phyloP scores from a whole-genome alignment of 1,284 basidiomycete species.

The Singerocomus rubriflavus region DNA sequence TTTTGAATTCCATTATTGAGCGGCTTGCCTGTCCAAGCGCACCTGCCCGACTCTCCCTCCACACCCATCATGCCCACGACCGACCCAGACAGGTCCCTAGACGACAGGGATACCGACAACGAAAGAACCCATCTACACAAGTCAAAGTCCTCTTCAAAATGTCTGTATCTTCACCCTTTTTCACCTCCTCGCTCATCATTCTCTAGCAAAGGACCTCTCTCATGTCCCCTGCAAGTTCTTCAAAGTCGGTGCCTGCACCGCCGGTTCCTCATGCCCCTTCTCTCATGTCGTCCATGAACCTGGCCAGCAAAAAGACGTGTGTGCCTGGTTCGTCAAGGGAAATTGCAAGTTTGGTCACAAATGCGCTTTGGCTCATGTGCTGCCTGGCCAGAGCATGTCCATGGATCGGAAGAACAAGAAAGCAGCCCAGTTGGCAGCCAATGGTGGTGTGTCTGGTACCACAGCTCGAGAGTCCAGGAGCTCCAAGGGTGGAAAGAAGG shows the following conservation, averaged over 20 bases:
- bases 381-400: constrained; percentile 90
- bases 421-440: constrained; percentile 76
- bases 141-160: constrained; percentile 30
- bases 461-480: constrained; percentile 38
- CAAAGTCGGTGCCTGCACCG: constrained; percentile 90
- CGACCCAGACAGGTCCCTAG: constrained; percentile 14
- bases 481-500: constrained; percentile 41
- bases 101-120: constrained; percentile 28
- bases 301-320: constrained; percentile 86
- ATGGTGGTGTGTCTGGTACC: constrained; percentile 37
- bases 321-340: constrained; percentile 93
- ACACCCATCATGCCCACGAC: constrained; percentile 25
- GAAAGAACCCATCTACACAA: constrained; percentile 19
- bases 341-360: constrained; percentile 99
- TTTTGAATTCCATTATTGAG: constrained; percentile 10
- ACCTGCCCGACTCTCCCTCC: background rate
- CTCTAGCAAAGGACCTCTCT: constrained; percentile 79
- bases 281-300: constrained; percentile 72
- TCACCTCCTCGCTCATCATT: background rate
- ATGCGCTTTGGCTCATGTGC: constrained; percentile 90
- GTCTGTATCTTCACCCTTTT: constrained; percentile 16
- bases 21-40: constrained; percentile 4
- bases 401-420: constrained; percentile 99
- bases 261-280: constrained; percentile 94
- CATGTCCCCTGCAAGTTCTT: constrained; percentile 99